A percentile compares a stretch with the other conserved stretches of the same genome.
Evolutionary conservation across 371 early-diverging fungal species (phyloP).

Genomic region (Funneliformis caledonium): DNA sequence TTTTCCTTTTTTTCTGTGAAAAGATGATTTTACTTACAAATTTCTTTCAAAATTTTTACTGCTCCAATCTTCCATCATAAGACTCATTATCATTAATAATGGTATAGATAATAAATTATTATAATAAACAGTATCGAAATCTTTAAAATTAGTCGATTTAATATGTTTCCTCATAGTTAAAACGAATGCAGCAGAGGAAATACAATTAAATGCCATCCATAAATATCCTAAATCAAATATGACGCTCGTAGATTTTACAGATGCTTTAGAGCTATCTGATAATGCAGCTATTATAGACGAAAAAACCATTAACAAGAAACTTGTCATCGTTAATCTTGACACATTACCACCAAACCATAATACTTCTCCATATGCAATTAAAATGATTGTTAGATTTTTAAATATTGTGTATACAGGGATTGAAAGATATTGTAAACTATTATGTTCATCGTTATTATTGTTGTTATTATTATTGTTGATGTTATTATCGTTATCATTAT

Average conservation of each 20-base stretch:
- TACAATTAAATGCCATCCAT: conserved; percentile 93
- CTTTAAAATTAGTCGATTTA: conserved; percentile 83
- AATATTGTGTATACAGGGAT: conserved; percentile 98
- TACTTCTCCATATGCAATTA: conserved; percentile 95
- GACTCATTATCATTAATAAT: conserved; percentile 75
- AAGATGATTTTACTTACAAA: conserved; percentile 53
- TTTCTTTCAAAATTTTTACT: conserved; percentile 54
- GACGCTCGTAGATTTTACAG: conserved; percentile 43
- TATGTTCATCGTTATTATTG: not conserved
- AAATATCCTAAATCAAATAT: conserved; percentile 73
- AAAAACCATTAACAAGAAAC: conserved; percentile 91
- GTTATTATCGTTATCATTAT: not conserved
- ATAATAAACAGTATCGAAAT: conserved; percentile 97
- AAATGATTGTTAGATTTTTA: conserved; percentile 98
- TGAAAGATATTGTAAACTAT: conserved; percentile 84
- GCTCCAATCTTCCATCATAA: conserved; percentile 80
- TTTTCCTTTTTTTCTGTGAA: not conserved
- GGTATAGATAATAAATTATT: conserved; percentile 94
- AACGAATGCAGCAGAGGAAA: conserved; percentile 90
- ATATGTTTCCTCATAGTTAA: conserved; percentile 90
- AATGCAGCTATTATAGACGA: conserved; percentile 93
- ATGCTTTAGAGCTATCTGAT: conserved; percentile 67
- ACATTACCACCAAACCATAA: conserved; percentile 81
- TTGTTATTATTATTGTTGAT: not conserved
- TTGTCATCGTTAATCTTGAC: conserved; percentile 76